phyloP scores from a whole-genome alignment of 352 stramenopile species.

The Blastocystis sp. region DNA sequence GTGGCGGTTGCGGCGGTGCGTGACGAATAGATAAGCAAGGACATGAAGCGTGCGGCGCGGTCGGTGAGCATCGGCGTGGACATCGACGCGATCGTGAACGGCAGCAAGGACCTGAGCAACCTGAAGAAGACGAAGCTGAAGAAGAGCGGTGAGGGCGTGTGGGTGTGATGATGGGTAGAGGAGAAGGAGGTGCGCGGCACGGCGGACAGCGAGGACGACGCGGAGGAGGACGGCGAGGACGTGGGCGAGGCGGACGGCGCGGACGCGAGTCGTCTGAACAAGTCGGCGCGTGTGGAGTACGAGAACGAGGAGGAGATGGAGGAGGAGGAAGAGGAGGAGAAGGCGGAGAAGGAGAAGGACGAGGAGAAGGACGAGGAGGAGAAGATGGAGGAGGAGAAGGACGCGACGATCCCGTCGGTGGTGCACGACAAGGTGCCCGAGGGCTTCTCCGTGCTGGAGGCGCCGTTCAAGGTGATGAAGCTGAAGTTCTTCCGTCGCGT shows the following conservation, averaged over 20 bases:
- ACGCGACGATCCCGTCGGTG: not conserved
- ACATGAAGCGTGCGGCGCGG: constrained; percentile 34
- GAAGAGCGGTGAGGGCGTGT: constrained; percentile 77
- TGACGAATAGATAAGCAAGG: no score
- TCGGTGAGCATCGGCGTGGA: not conserved
- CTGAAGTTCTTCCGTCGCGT: constrained; percentile 82
- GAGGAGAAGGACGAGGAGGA: constrained; percentile 77
- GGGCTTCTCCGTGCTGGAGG: constrained; percentile 73
- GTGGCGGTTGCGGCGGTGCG: no score
- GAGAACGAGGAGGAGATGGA: constrained; percentile 78
- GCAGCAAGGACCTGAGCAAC: constrained; percentile 68
- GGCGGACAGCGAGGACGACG: constrained; percentile 73
- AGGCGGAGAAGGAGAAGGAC: constrained; percentile 23
- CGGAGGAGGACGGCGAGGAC: constrained; percentile 81
- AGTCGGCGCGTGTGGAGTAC: constrained; percentile 85
- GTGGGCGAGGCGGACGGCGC: constrained; percentile 84
- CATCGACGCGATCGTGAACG: constrained; percentile 26
- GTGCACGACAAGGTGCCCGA: constrained; percentile 23
- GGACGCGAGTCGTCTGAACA: constrained; percentile 82
- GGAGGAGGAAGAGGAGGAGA: constrained; percentile 76
- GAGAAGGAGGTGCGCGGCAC: constrained; percentile 79
- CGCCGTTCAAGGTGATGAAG: constrained; percentile 76
- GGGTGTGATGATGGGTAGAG: constrained; percentile 80
- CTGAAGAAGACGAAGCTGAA: constrained; percentile 14
- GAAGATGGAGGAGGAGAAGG: constrained; percentile 77